Evolutionary conservation across 1,284 basidiomycete genomes (phyloP).

Genomic region (Bondarzewia mesenterica): DNA sequence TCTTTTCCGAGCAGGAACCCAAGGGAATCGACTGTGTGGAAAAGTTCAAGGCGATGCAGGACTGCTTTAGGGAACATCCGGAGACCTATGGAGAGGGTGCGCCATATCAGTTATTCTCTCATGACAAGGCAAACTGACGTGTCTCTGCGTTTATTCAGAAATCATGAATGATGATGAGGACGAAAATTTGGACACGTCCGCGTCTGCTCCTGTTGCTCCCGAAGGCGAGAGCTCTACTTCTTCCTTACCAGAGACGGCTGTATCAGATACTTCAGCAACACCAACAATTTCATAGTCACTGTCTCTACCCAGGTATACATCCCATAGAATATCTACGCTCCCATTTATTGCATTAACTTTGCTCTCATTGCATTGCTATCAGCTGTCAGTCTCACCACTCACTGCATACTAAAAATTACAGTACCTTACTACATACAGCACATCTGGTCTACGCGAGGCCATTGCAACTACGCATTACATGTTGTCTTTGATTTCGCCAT

Average conservation of each 20-base stretch:
- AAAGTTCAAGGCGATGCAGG: conserved; percentile 97
- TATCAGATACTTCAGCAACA: background rate
- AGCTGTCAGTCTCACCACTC: conserved; percentile 2
- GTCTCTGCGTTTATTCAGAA: conserved; percentile 7
- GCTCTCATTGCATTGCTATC: background rate
- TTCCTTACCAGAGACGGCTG: background rate
- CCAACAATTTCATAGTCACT: background rate
- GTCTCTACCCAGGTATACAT: background rate
- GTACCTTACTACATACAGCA: no score
- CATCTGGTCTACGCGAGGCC: no score
- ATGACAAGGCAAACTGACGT: background rate
- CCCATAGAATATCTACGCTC: background rate
- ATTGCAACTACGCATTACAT: no score
- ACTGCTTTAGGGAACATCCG: conserved; percentile 94
- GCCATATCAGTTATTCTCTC: conserved; percentile 14
- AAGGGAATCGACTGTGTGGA: conserved; percentile 99
- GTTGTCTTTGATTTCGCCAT: background rate
- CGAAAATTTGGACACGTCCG: conserved; percentile 9
- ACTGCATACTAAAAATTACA: conserved; percentile 1
- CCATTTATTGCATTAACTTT: background rate
- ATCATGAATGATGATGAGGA: conserved; percentile 15
- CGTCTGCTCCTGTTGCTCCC: background rate
- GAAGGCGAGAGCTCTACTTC: background rate
- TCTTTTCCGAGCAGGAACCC: conserved; percentile 90
- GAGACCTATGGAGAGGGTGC: conserved; percentile 91